Conservation (phyloP, 2,329 filamentous ascomycete species). For the Colletotrichum plurivorum region DNA sequence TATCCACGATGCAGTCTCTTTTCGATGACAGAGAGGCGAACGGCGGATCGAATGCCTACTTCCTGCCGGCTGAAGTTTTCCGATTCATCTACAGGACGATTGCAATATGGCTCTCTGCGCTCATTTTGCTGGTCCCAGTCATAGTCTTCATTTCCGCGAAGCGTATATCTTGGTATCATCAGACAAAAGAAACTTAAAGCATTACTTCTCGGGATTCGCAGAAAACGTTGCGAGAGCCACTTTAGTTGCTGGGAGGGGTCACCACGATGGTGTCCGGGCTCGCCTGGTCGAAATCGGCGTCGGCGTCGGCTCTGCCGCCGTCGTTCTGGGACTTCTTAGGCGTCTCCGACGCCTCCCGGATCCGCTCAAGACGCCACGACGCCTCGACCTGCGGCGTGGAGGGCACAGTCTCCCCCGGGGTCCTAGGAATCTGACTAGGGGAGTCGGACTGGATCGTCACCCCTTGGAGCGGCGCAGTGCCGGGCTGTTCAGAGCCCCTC, state of each 20-base stretch:
- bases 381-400: slow-evolving; percentile 22
- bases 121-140: not conserved
- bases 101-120: not conserved
- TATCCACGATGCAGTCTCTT: rapidly evolving
- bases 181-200: slow-evolving; percentile 15
- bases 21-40: not conserved
- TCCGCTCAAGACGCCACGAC: slow-evolving; percentile 32
- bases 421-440: not conserved
- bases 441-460: slow-evolving; percentile 42
- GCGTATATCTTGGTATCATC: slow-evolving; percentile 28
- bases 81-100: not conserved
- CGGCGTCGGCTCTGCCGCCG: not conserved
- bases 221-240: not conserved
- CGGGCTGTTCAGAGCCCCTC: slow-evolving; percentile 44
- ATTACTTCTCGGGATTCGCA: not conserved
- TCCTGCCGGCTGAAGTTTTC: not conserved
- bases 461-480: slow-evolving; percentile 50
- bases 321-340: slow-evolving; percentile 18
- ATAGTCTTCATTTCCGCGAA: not conserved
- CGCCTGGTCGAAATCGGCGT: slow-evolving; percentile 33
- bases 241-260: slow-evolving; percentile 26
- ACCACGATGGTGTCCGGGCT: slow-evolving; percentile 40
- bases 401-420: not conserved
- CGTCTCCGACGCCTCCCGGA: slow-evolving; percentile 37
- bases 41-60: rapidly evolving